Base-by-base conservation (phyloP, 306 rosid species). In the Datisca glomerata region DNA sequence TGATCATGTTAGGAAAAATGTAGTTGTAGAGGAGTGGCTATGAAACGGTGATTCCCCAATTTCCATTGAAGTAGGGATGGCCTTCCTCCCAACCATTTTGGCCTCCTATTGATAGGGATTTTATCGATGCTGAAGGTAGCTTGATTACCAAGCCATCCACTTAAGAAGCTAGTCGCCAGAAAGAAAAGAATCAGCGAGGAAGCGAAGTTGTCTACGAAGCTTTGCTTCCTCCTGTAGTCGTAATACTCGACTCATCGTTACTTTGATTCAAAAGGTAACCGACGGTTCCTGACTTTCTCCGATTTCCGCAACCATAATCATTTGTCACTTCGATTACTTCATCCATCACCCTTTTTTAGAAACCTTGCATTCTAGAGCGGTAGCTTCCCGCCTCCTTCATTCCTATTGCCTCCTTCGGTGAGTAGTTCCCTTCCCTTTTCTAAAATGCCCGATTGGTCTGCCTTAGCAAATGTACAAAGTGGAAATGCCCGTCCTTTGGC, bases 401-500 rank as follows among this genome's bases (percentile, higher is more conserved):
- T 21, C 41, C 55, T 32, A 49, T 41, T 31, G 21, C 21, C 55
- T 28, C 27, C 41, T 47, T 28, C 40, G 13, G 53, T 47, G 40
- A 32, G 1, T 14, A 28, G 38, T 32, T 47, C 53, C 33, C 33
- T 41, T 41, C 45, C 45, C 21, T 44, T 44, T 44, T 44, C 18
- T 23, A 44, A 44, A 44, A 23, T 44, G 20, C 35, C n/a, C n/a
- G n/a, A 44, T 23, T 44, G 19, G 33, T 44, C 19, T 24, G 35
- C 33, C 34, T 44, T 32, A 24, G 33, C 49, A 44, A 44, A 44
- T 44, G 49, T 44, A 44, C 49, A 44, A 44, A 44, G 35, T 23
- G 33, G 29, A 18, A n/a, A n/a, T n/a, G n/a, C n/a, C 7, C 1
- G 44, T 29, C 1, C 41, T 48, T 32, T 32, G 24, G 41, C 29